Base-by-base conservation (phyloP, 441 rosid species). In the Mallotus repandus region DNA sequence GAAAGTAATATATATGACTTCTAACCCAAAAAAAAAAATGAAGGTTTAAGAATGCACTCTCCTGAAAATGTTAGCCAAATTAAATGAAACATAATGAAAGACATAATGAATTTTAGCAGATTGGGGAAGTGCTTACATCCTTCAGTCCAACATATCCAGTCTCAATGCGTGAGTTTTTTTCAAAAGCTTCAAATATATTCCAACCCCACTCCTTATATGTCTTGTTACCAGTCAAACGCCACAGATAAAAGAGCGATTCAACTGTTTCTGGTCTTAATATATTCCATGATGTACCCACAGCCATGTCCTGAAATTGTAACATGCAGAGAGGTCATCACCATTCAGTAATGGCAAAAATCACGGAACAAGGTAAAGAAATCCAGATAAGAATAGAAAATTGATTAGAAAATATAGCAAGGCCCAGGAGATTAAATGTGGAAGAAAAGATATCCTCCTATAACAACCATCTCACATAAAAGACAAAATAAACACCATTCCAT, bases 161-260 rank as follows among this genome's bases (percentile, higher is more conserved):
- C 64, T 91, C 96, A 67, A 87, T 72, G 5, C 96, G 97, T 0
- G 97, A 96, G 79, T 93, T 89, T 80, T 86, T 90, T 77, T 93
- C 98, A 77, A 96, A 93, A 4, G 98, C 98, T 82, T 93, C 89
- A 76, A 96, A 96, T 72, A 96, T 96, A 83, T 91, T 85, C 99
- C 99, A 96, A 68, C 94, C 99, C 99, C 99, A 96, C 22, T 93
- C 98, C 81, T 88, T 89, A 80, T 92, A 93, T 25, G 99, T 96
- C 82, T 82, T 86, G 84, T 92, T 96, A 59, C 98, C 99, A 32
- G 98, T 96, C n/a, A 93, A 75, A 71, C 99, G 93, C 97, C 97
- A 96, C 64, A 93, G 89, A 80, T 96, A 96, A 79, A 93, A 92
- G 66, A 96, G 89, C 13, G 99, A 96, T 84, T 96, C 99, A 14